Conservation (phyloP, 257 asterid species). For the Solanum habrochaites region DNA sequence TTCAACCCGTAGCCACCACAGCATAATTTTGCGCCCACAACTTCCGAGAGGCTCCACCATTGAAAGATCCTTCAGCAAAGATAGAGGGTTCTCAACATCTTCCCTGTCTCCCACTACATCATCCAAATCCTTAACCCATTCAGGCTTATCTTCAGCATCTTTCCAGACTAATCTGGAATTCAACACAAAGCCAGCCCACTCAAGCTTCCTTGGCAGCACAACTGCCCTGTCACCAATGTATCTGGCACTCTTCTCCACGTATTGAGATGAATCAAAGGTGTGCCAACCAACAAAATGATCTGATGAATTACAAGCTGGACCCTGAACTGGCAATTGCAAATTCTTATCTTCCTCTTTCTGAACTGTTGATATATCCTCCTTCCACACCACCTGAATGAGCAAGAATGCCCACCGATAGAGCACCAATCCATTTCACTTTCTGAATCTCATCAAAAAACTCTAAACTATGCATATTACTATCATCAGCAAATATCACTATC, state of each 20-base stretch:
- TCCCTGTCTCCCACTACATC: constrained; percentile 32
- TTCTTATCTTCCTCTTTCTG: constrained; percentile 38
- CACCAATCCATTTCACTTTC: constrained; percentile 82
- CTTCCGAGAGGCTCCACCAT: constrained; percentile 92
- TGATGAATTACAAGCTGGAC: constrained; percentile 90
- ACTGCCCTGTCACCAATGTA: constrained; percentile 77
- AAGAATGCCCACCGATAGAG: constrained; percentile 79
- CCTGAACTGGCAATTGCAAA: constrained; percentile 64
- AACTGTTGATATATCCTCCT: constrained; percentile 17
- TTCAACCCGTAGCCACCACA: constrained; percentile 99
- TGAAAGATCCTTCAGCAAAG: constrained; percentile 59
- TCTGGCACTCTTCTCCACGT: constrained; percentile 50
- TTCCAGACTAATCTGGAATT: constrained; percentile 83
- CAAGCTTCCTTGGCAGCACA: constrained; percentile 81
- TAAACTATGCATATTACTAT: constrained; percentile 91
- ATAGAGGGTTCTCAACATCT: constrained; percentile 57
- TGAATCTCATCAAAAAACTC: constrained; percentile 95
- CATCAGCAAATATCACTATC: constrained; percentile 85
- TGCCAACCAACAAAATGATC: constrained; percentile 86
- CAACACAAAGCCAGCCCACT: constrained; percentile 91
- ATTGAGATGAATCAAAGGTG: constrained; percentile 37
- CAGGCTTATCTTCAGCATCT: constrained; percentile 53
- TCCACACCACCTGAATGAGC: constrained; percentile 56
- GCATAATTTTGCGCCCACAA: constrained; percentile 77
- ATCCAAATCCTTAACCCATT: constrained; percentile 74